Evolutionary conservation across 1,284 basidiomycete genomes (phyloP).

Genomic region (Ustilago vetiveriae): DNA sequence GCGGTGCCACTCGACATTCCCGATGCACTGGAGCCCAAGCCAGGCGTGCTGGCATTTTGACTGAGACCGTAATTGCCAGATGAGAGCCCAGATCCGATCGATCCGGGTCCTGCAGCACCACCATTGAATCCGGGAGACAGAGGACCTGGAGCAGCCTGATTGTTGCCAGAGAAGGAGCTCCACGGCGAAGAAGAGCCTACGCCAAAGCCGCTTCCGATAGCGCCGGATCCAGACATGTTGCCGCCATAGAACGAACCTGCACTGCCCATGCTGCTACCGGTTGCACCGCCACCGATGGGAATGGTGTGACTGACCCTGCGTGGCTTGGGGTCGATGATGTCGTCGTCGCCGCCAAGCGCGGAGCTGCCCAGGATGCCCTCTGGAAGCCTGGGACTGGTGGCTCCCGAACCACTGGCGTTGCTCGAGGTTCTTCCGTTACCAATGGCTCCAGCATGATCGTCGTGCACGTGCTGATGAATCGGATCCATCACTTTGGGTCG

Average conservation of each 20-base stretch:
- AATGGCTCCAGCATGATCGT: conserved; percentile 31
- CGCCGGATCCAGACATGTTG: conserved; percentile 21
- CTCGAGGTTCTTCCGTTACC: conserved; percentile 47
- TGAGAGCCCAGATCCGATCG: conserved; percentile 20
- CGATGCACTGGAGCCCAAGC: conserved; percentile 12
- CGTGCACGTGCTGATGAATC: conserved; percentile 34
- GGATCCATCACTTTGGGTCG: conserved; percentile 53
- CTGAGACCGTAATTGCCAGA: conserved; percentile 29
- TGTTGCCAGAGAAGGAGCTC: conserved; percentile 40
- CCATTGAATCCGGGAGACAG: conserved; percentile 32
- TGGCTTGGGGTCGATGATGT: conserved; percentile 62
- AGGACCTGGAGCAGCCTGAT: conserved; percentile 37
- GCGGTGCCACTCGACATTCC: conserved; percentile 24
- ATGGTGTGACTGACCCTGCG: conserved; percentile 55
- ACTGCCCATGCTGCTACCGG: conserved; percentile 33
- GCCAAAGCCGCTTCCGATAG: conserved; percentile 34
- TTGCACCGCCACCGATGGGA: conserved; percentile 42
- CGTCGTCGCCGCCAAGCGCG: conserved; percentile 65
- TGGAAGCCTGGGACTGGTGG: conserved; percentile 42
- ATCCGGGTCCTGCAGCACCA: conserved; percentile 30
- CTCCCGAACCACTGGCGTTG: conserved; percentile 41
- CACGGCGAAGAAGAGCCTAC: conserved; percentile 47
- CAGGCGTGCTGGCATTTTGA: conserved; percentile 18
- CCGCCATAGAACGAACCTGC: conserved; percentile 39
- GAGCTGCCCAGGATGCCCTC: conserved; percentile 65